Evolutionary conservation across 2,329 filamentous ascomycete species (phyloP).

Genomic region (Penicillium hesseltinei): DNA sequence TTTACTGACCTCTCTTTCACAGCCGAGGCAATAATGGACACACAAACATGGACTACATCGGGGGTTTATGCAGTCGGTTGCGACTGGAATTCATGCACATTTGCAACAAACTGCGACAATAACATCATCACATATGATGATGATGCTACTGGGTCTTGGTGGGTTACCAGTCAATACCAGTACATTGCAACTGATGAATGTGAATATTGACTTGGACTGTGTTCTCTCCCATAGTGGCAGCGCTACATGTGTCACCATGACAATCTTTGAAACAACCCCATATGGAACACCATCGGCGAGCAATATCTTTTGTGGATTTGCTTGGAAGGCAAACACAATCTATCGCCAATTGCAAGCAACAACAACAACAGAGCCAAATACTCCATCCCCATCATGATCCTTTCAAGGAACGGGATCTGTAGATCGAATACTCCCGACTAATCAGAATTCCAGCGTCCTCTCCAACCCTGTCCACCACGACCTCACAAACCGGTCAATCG

Average conservation of each 20-base stretch:
- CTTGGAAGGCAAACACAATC: neutral
- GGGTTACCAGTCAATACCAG: neutral
- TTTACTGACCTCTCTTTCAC: neutral
- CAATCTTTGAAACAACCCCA: neutral
- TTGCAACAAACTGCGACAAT: neutral
- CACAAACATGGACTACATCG: neutral
- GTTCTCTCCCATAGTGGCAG: neutral
- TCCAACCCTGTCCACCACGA: neutral
- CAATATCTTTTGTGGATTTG: neutral
- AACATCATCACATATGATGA: neutral
- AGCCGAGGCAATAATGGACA: neutral
- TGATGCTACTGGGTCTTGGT: neutral
- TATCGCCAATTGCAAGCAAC: neutral
- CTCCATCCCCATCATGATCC: neutral
- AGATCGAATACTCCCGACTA: neutral
- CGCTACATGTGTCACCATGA: neutral
- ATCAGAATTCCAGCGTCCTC: neutral
- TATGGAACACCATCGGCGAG: neutral
- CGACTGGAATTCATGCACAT: neutral
- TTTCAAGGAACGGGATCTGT: neutral
- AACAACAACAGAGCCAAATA: neutral
- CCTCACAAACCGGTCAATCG: neutral
- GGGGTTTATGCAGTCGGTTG: neutral
- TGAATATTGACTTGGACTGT: neutral
- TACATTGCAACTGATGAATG: neutral